These are phyloP conservation scores for Mucor saturninus DNA, from an alignment of 371 early-diverging fungal species.

Conservation along the genomic window DNA sequence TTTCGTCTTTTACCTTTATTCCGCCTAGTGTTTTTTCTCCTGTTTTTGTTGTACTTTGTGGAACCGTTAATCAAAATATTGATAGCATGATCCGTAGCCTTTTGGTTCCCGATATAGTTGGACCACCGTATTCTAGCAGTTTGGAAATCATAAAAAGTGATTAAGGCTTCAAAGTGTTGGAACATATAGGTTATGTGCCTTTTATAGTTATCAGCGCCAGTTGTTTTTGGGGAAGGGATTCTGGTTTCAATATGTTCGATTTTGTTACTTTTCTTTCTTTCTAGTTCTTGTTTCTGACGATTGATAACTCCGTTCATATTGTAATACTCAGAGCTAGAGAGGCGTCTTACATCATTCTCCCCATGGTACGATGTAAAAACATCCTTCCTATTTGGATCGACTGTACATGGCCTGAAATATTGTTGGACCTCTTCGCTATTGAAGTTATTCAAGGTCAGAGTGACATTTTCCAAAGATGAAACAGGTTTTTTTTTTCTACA, in stretches of 20 bases:
- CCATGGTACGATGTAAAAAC: conserved; percentile 10
- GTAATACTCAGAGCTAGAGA: neutral
- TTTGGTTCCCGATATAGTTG: neutral
- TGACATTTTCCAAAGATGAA: neutral
- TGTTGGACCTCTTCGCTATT: conserved; percentile 1
- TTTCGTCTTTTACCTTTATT: neutral
- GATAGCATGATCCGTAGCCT: neutral
- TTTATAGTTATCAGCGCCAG: too few species aligned
- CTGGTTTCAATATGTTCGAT: too few species aligned
- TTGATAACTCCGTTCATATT: neutral
- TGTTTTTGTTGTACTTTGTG: neutral
- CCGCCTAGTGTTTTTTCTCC: neutral
- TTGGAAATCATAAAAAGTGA: too few species aligned
- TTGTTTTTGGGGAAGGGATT: too few species aligned
- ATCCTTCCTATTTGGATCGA: conserved; percentile 6
- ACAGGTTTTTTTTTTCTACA: neutral
- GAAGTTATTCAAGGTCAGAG: neutral
- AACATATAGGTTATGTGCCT: too few species aligned
- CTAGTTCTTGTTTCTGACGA: neutral
- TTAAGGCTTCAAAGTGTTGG: too few species aligned
- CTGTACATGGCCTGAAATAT: conserved; percentile 10
- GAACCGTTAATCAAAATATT: neutral
- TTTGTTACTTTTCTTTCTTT: neutral
- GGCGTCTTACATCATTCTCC: neutral
- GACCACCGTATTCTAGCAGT: neutral